Evolutionary conservation across 2,329 filamentous ascomycete genomes (phyloP).

Genomic region (Helotiales sp.): DNA sequence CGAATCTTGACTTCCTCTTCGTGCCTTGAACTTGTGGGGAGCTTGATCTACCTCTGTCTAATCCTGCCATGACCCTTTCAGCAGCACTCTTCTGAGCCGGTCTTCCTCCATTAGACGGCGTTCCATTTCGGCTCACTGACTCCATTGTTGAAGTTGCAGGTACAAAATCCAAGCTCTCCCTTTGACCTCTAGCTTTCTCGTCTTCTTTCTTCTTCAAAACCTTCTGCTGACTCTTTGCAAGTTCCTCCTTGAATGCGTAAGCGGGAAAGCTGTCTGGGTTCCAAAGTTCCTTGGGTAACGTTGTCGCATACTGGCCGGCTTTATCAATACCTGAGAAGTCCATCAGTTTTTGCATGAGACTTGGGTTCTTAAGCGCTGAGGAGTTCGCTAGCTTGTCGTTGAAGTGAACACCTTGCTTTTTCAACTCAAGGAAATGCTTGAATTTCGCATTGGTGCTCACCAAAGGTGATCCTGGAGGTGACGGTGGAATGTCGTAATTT

Average conservation of each 20-base stretch:
- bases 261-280: conserved; percentile 61
- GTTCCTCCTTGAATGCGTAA: conserved; percentile 56
- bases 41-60: conserved; percentile 41
- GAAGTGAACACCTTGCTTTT: conserved; percentile 78
- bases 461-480: conserved; percentile 67
- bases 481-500: conserved; percentile 75
- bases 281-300: conserved; percentile 61
- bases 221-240: conserved; percentile 53
- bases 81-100: conserved; percentile 39
- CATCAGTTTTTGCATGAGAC: conserved; percentile 73
- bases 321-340: conserved; percentile 65
- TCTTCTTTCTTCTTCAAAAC: conserved; percentile 42
- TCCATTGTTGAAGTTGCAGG: conserved; percentile 37
- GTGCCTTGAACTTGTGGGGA: conserved; percentile 41
- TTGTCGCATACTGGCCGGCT: conserved; percentile 69
- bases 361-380: conserved; percentile 72
- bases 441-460: conserved; percentile 67
- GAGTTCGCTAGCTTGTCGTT: conserved; percentile 74
- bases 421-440: conserved; percentile 75
- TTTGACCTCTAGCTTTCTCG: conserved; percentile 39
- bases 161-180: conserved; percentile 43
- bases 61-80: conserved; percentile 44
- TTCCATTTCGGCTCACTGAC: conserved; percentile 32
- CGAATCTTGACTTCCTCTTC: conserved; percentile 44
- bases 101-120: conserved; percentile 28